A percentile compares a stretch with the other conserved stretches of the same genome.
Conservation (phyloP, 129 eudicot species). For the Tagetes patula region DNA sequence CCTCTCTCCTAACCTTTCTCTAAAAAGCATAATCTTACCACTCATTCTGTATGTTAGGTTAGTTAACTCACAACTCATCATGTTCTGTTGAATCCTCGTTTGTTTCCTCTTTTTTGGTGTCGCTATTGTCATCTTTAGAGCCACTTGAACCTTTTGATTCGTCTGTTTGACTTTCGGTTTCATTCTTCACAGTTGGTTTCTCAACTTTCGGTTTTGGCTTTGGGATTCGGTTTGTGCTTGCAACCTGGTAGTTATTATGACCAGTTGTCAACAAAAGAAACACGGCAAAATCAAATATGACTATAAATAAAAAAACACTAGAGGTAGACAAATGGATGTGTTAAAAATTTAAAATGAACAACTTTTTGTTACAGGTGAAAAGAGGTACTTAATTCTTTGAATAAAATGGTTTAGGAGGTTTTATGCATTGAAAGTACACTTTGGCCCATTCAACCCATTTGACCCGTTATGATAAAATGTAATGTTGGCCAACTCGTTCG, state of each 20-base stretch:
- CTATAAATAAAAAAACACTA: background rate
- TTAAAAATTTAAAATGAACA: background rate
- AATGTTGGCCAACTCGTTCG: background rate
- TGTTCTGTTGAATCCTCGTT: conserved; percentile 46
- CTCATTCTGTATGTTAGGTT: conserved; percentile 22
- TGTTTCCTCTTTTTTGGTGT: conserved; percentile 16
- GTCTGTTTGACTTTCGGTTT: conserved; percentile 46
- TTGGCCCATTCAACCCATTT: background rate
- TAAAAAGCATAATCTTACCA: conserved; percentile 25
- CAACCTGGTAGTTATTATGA: conserved; percentile 52
- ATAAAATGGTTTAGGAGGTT: background rate
- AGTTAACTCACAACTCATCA: conserved; percentile 68
- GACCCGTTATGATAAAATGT: background rate
- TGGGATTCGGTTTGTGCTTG: conserved; percentile 68
- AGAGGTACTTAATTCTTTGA: background rate
- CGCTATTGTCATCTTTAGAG: conserved; percentile 38
- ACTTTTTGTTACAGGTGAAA: background rate
- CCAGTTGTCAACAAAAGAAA: conserved; percentile 12
- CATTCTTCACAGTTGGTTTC: conserved; percentile 61
- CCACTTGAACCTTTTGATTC: conserved; percentile 39
- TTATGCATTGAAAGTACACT: background rate
- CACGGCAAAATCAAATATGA: background rate
- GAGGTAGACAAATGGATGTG: background rate
- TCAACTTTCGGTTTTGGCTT: conserved; percentile 94
- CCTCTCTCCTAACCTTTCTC: conserved; percentile 34